A percentile compares a stretch with the other conserved stretches of the same genome.
phyloP scores from a whole-genome alignment of 225 moss, liverwort and hornwort species.

The Rhytidiadelphus loreus region DNA sequence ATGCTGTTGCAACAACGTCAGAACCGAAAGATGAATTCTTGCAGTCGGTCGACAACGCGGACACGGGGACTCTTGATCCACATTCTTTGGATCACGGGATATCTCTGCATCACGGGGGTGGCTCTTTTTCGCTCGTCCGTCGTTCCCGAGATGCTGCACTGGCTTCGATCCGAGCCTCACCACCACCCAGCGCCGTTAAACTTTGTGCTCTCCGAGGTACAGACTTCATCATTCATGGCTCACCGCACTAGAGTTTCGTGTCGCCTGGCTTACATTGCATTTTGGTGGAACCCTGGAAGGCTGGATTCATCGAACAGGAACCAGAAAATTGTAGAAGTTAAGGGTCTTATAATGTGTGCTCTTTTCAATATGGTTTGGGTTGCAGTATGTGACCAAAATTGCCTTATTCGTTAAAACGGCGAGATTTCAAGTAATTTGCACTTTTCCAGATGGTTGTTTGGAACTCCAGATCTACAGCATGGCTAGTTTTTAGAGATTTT shows the following conservation, averaged over 20 bases:
- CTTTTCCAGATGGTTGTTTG: background rate
- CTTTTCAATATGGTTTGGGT: background rate
- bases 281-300: background rate
- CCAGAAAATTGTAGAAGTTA: too few relatives aligned
- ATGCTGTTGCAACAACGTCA: conserved; percentile 44
- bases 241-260: background rate
- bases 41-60: conserved; percentile 23
- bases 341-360: background rate
- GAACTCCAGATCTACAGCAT: background rate
- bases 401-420: background rate
- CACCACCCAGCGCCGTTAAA: background rate
- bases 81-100: conserved; percentile 55
- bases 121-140: conserved; percentile 36
- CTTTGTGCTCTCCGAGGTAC: conserved; percentile 5
- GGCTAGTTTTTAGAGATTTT: background rate
- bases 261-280: background rate
- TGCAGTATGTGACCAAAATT: background rate
- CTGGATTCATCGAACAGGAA: background rate
- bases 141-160: conserved; percentile 49
- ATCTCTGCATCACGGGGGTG: conserved; percentile 45
- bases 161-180: background rate
- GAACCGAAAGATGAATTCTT: conserved; percentile 17
- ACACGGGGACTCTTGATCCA: conserved; percentile 1
- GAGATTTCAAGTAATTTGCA: background rate
- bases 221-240: background rate